Conservation (phyloP, 805 yeast species). For the Saturnispora bothae region DNA sequence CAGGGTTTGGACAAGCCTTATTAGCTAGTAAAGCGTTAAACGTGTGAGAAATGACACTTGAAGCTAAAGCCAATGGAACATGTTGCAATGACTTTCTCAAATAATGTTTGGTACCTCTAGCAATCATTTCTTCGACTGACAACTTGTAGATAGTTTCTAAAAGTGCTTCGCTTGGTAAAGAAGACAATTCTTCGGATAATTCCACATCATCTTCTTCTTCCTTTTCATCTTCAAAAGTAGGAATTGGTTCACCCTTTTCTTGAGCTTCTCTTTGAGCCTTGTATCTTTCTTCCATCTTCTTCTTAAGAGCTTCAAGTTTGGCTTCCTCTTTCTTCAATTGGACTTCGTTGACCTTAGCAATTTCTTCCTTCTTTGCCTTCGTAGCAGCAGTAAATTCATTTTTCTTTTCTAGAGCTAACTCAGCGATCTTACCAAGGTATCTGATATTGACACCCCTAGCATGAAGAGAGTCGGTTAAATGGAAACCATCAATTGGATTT, state of each 20-base stretch:
- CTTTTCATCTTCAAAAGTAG: conserved; percentile 21
- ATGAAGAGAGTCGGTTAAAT: conserved; percentile 61
- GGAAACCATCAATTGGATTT: conserved; percentile 75
- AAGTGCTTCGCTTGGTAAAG: conserved; percentile 33
- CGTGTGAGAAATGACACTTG: conserved; percentile 56
- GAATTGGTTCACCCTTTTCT: conserved; percentile 14
- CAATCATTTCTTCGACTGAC: conserved; percentile 57
- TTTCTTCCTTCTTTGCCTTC: conserved; percentile 21
- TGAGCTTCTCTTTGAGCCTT: conserved; percentile 14
- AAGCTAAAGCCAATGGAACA: conserved; percentile 44
- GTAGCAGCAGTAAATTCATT: conserved; percentile 12
- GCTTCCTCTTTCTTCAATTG: conserved; percentile 21
- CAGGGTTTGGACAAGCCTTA: conserved; percentile 31
- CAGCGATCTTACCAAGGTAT: conserved; percentile 63
- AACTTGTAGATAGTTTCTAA: conserved; percentile 38
- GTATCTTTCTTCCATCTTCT: conserved; percentile 25
- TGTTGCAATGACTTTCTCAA: conserved; percentile 38
- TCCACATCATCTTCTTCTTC: conserved; percentile 26
- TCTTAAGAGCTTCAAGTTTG: conserved; percentile 19
- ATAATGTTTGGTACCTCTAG: conserved; percentile 71
- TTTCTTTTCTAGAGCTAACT: conserved; percentile 17
- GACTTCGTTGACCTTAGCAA: conserved; percentile 25
- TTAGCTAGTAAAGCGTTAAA: conserved; percentile 61
- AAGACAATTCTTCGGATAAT: conserved; percentile 28
- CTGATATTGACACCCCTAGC: conserved; percentile 79